Evolutionary conservation across 352 stramenopile species (phyloP), one percentile per base, ranked within the genome.

Genomic region (Phytophthora vignae): DNA sequence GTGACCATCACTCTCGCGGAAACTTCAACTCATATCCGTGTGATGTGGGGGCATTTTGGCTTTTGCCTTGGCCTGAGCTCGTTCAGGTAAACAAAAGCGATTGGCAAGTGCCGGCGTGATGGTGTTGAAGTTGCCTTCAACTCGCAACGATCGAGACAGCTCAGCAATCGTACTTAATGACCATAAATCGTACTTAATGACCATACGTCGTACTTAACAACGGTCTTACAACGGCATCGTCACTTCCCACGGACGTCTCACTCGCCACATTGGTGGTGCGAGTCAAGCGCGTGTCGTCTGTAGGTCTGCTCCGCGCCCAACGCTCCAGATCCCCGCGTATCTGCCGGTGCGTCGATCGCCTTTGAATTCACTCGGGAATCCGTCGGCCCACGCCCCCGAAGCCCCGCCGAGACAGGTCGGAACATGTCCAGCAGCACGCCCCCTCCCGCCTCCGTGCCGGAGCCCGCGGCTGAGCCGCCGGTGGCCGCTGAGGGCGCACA

Each of bases 401-500:
- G n/a, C 9, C 44, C 9, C 22, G 6, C 36, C 25, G 12, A 61
- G 46, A 60, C 49, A 71, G 31, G 56, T 17, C 22, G 27, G 46
- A 49, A 21, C 42, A 49, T 49, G 42, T 8, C 42, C 1, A 49
- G 42, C 55, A 56, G 7, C 2, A 73, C 75, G 71, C 31, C 49
- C 19, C 38, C 46, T 25, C 29, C 46, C 22, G 5, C 33, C 25
- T 17, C 56, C 14, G 40, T 54, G 1, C n/a, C 57, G 7, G 74
- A 81, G 49, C 68, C 76, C 44, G 52, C 50, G 31, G 73, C 67
- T 19, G 76, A 75, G 46, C 60, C 64, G 2, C 44, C 58, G 11
- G 12, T 67, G 31, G 36, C 25, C 4, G 36, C 55, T 9, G 79
- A 79, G 14, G 46, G 64, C 6, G 71, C 68, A 15, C 77, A 78